phyloP scores from a whole-genome alignment of 2,329 filamentous ascomycete species.

The Anthostomella pinea region DNA sequence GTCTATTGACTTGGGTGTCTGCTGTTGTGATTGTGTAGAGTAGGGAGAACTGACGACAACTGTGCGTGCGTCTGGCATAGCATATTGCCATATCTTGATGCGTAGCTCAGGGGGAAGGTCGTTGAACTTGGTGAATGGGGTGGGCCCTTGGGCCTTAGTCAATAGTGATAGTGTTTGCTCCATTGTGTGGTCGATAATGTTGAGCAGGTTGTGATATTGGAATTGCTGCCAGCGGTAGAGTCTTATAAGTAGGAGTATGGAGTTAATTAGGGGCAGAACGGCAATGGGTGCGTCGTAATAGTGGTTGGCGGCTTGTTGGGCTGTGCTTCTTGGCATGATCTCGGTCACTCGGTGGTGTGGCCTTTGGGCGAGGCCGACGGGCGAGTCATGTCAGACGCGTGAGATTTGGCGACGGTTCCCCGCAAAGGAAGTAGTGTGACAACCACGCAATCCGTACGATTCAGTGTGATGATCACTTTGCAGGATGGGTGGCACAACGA shows the following conservation, averaged over 20 bases:
- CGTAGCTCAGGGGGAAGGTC: constrained; percentile 32
- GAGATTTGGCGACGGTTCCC: constrained; percentile 9
- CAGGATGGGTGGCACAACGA: constrained; percentile 4
- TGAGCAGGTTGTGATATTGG: constrained; percentile 20
- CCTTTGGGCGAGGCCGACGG: constrained; percentile 8
- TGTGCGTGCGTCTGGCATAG: constrained; percentile 29
- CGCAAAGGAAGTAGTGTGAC: constrained; percentile 12
- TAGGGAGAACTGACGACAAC: constrained; percentile 28
- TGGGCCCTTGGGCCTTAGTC: constrained; percentile 9
- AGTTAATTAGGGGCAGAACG: constrained; percentile 18
- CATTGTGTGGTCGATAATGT: constrained; percentile 24
- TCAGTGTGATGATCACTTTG: constrained; percentile 15
- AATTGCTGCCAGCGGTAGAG: constrained; percentile 19
- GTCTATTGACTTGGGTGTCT: constrained; percentile 24
- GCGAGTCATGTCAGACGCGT: constrained; percentile 1
- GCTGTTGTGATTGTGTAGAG: constrained; percentile 6
- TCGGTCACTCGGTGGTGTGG: constrained; percentile 10
- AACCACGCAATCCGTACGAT: constrained; percentile 8
- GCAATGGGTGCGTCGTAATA: constrained; percentile 23
- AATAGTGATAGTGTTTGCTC: constrained; percentile 16
- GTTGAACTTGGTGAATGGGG: constrained; percentile 27
- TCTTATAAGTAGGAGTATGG: constrained; percentile 14
- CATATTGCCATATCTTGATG: constrained; percentile 33
- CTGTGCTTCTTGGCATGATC: constrained; percentile 17
- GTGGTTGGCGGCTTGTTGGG: constrained; percentile 13